Base-by-base conservation (phyloP, 2,329 filamentous ascomycete species). In the Aspergillus pseudoterreus region DNA sequence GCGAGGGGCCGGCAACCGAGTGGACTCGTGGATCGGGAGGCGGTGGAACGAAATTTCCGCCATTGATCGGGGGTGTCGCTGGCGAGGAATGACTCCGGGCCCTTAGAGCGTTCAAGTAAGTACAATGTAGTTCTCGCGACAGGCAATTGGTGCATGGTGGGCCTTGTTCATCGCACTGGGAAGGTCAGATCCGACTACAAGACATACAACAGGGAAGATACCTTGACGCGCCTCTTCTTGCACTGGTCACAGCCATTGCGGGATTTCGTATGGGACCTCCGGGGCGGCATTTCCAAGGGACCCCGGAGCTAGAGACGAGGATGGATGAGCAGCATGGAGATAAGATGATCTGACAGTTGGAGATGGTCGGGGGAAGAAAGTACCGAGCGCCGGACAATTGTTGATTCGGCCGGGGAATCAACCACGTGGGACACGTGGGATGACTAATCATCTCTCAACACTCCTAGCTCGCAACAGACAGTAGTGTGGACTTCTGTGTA, bases 241-340 rank as follows among this genome's bases (percentile, higher is more conserved):
- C 72, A 75, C 52, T 70, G 68, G 30, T 66, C 65, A 47, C 72
- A 75, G 27, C 72, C 72, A 59, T 70, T 66, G 41, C 72, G 70
- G 14, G 72, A 74, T 59, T 75, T 75, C 19, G 65, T 72, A 61
- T 75, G 72, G 22, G 71, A 60, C 54, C 69, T 67, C 47, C 72
- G 64, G 47, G 69, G 68, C 51, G 70, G 60, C 67, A 72, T 73
- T 42, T 54, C 56, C 32, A 46, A 21, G 8, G 19, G 19, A 15
- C 17, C 45, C 35, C 46, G 39, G 46, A 9, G n/a, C 21, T 41
- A 24, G 8, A 19, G 43, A 14, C 36, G 14, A 35, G 27, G 44
- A 48, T 42, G 27, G 36, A 19, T 22, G n/a, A 49, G 15, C 27
- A 9, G 27, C 35, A 38, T 38, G 35, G 15, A 38, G 35, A 38